Base-by-base conservation (phyloP, 306 rosid genomes). In the Astragalus glycyphyllos region DNA sequence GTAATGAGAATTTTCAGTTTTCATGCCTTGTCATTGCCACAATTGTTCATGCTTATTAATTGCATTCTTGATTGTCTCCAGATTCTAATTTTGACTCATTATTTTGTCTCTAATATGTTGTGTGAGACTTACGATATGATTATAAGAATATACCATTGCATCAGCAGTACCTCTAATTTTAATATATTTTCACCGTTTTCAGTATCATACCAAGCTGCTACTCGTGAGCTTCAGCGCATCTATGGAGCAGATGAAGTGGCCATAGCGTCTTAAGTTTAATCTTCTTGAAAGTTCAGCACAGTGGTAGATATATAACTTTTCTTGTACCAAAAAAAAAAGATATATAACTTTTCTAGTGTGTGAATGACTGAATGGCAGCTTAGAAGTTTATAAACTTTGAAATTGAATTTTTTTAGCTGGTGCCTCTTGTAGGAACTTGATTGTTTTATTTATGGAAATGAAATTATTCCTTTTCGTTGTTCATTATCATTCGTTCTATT, bases 151-250 rank as follows among this genome's bases (percentile, higher is more conserved):
- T 26, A 26, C 3, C 31, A 26, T 26, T 26, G 31, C 31, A 26
- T 26, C 31, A 26, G 31, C 31, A 26, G 3, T 50, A 14, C 23
- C 49, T 14, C 50, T 51, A 31, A 44, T 13, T 55, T 63, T 54
- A 48, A 53, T 14, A 7, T 65, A 7, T 58, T 58, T 56, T 51
- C 7, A 44, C 60, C 10, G 26, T 75, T 23, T 37, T 67, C 86
- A 94, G 98, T 95, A 47, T 94, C 97, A 15, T 94, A 85, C 80
- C 96, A 88, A 86, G 96, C 99, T 31, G 97, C 99, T 44, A 87
- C 96, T 38, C 89, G 87, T 34, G 99, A 94, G 84, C 99, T 94
- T 62, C 97, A 91, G 80, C 99, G 96, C 58, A 94, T 94, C 76
- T 91, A 94, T 61, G 99, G 99, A 55, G 84, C 84, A 74, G 96